phyloP scores from a whole-genome alignment of 805 yeast species.

The Cyberlindnera samutprakarnensis region DNA sequence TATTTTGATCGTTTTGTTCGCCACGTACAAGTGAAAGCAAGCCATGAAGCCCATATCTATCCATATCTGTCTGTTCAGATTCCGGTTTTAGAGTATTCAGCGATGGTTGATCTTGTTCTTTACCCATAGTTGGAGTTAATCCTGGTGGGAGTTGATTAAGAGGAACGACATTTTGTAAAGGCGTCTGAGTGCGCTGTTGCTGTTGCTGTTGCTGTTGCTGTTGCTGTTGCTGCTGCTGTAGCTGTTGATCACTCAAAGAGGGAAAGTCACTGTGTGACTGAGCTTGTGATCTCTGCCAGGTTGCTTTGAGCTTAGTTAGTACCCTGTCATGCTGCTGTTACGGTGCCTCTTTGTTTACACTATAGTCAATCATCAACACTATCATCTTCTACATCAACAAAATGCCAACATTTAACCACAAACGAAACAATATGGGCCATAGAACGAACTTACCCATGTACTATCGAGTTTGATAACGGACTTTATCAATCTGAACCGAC shows the following conservation, averaged over 20 bases:
- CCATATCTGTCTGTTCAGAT: constrained; percentile 34
- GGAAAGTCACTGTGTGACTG: constrained; percentile 2
- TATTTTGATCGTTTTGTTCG: constrained; percentile 55
- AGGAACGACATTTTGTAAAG: not conserved
- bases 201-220: not conserved
- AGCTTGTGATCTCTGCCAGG: constrained; percentile 1
- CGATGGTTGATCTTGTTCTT: not conserved
- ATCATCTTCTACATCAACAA: no score
- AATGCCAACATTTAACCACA: no score
- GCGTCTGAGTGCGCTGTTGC: not conserved
- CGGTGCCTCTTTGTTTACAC: no score
- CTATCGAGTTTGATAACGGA: no score
- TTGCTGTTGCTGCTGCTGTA: constrained; percentile 1
- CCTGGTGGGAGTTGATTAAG: constrained; percentile 2
- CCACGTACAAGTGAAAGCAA: constrained; percentile 49
- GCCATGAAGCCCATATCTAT: constrained; percentile 62
- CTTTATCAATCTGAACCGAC: no score
- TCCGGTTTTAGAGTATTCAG: not conserved
- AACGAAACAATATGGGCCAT: no score
- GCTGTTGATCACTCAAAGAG: constrained; percentile 1
- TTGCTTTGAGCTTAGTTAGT: constrained; percentile 1
- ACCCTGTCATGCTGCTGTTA: no score
- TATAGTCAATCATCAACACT: no score
- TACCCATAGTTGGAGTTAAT: not conserved
- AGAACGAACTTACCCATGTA: no score